Base-by-base conservation (phyloP, 2,329 filamentous ascomycete genomes). In the Fusarium incarnatum region DNA sequence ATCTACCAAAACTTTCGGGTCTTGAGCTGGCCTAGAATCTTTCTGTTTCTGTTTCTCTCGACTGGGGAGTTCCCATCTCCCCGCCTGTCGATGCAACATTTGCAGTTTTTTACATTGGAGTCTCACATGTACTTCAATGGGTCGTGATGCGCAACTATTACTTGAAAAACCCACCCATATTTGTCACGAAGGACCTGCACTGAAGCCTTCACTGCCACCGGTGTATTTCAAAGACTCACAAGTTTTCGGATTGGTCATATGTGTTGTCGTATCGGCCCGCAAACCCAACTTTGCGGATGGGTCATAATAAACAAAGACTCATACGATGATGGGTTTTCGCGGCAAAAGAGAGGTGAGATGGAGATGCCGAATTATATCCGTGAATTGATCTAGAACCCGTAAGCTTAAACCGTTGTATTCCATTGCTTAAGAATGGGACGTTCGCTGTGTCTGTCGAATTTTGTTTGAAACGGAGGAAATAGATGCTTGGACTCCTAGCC, bases 301-400 rank as follows among this genome's bases (percentile, higher is more conserved):
- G 45, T 23, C n/a, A 59, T 56, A 23, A 20, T 34, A 47, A 49
- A 40, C 23, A 41, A 37, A 37, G 60, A 46, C 57, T 74, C 72
- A 55, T 71, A 74, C 67, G 70, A 74, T n/a, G 22, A 27, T 25
- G 22, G 10, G 6, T n/a, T 22, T 49, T 52, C 22, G 22, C 45
- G 44, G 56, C 47, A 45, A 56, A 32, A 41, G 9, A 30, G 46
- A 30, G 45, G 23, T 32, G 13, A 12, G 25, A 54, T 53, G 30
- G 18, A 11, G 25, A 54, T 50, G 27, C 25, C 37, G 54, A 42
- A 47, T n/a, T 16, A 41, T 50, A 20, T 46, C 20, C 13, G 42
- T n/a, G 1, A 10, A 8, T 30, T 22, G 2, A n/a, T 30, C 15
- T n/a, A 27, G 16, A 23, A n/a, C 15, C 18, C 10, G 11, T 25